A percentile compares a stretch with the other conserved stretches of the same genome.
Conservation (phyloP, 306 rosid species). For the Pyrus betulifolia region DNA sequence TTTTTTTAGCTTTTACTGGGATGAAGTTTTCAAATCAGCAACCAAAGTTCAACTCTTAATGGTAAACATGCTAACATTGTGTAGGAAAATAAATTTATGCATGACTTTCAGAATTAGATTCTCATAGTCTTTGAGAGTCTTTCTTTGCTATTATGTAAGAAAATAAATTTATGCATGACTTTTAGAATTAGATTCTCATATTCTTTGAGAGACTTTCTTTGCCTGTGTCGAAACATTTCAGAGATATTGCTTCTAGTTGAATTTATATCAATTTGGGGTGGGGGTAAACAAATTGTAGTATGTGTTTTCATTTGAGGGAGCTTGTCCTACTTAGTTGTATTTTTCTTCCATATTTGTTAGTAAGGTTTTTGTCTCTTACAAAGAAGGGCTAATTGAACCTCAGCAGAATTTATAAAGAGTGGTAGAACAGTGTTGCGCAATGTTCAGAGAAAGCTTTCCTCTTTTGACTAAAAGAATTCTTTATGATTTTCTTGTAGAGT, state of each 20-base stretch:
- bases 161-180: not conserved
- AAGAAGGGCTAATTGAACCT: not conserved
- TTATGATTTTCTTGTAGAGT: constrained; percentile 42
- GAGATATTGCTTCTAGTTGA: not conserved
- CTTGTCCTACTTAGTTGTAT: not conserved
- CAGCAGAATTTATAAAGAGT: not conserved
- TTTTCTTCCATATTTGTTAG: not conserved
- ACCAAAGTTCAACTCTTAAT: not conserved
- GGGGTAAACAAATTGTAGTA: not conserved
- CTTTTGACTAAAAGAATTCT: not conserved
- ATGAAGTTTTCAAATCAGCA: not conserved
- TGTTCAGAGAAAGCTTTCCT: not conserved
- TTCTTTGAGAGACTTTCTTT: not conserved
- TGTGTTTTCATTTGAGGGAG: not conserved
- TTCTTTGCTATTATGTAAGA: not conserved
- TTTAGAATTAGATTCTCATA: not conserved
- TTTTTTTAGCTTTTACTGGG: not conserved
- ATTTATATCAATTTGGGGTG: not conserved
- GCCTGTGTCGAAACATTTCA: not conserved
- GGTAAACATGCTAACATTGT: not conserved
- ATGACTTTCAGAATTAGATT: not conserved
- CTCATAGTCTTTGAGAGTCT: not conserved
- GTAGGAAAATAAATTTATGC: not conserved
- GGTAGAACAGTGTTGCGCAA: not conserved
- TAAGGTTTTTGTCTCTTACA: not conserved